Evolutionary conservation across 805 yeast genomes (phyloP).

Genomic region (Barnettozyma pratensis): DNA sequence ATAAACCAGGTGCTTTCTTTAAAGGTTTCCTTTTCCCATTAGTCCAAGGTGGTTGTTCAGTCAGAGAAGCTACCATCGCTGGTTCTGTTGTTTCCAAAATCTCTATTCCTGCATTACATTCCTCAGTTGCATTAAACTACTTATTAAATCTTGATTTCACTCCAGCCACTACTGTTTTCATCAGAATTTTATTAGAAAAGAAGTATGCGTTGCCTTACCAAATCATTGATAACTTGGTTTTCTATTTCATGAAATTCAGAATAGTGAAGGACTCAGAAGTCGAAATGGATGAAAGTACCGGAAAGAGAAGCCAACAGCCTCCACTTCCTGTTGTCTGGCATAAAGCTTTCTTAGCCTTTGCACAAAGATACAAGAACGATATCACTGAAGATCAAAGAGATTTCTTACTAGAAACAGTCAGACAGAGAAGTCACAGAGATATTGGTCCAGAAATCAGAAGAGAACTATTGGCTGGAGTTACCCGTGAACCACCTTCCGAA

Average conservation of each 20-base stretch:
- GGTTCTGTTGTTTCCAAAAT: constrained; percentile 87
- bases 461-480: constrained; percentile 81
- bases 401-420: constrained; percentile 81
- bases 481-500: constrained; percentile 40
- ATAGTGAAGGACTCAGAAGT: constrained; percentile 36
- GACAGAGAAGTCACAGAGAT: constrained; percentile 82
- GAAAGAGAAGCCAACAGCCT: constrained; percentile 33
- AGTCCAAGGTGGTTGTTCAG: constrained; percentile 82
- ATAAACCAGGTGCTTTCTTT: constrained; percentile 97
- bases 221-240: constrained; percentile 90
- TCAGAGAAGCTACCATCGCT: constrained; percentile 91
- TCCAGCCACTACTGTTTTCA: constrained; percentile 88
- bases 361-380: constrained; percentile 94
- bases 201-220: constrained; percentile 96
- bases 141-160: constrained; percentile 75
- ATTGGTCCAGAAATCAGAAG: constrained; percentile 94
- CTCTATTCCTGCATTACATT: constrained; percentile 91
- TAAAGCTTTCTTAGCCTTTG: constrained; percentile 89
- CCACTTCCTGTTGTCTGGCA: constrained; percentile 95
- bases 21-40: constrained; percentile 93
- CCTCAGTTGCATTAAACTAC: constrained; percentile 90
- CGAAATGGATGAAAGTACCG: constrained; percentile 35
- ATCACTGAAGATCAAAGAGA: constrained; percentile 98
- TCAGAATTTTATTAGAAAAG: constrained; percentile 84
- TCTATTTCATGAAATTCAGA: constrained; percentile 90